Conservation (phyloP, 2,329 filamentous ascomycete genomes). For the Paraconiothyrium brasiliense region DNA sequence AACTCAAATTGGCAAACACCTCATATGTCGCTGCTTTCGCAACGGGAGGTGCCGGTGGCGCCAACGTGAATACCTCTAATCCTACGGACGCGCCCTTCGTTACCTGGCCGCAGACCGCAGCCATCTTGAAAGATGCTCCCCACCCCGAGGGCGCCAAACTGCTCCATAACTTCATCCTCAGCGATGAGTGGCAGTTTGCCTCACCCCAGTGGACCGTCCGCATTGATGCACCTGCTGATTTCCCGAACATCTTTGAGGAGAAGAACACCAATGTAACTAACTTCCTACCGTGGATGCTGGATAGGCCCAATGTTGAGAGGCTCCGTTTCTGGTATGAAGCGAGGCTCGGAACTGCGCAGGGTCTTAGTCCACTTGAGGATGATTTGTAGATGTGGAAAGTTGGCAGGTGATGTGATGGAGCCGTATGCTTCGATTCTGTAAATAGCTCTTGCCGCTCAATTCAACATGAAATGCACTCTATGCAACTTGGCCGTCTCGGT, state of each 20-base stretch:
- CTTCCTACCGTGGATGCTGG: slow-evolving; percentile 46
- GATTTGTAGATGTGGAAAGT: slow-evolving; percentile 18
- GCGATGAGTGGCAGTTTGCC: slow-evolving; percentile 50
- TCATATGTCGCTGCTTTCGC: slow-evolving; percentile 32
- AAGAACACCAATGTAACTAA: slow-evolving; percentile 41
- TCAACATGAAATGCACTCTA: no score
- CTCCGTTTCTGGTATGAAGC: slow-evolving; percentile 55
- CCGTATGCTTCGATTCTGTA: not conserved
- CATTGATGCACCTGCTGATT: slow-evolving; percentile 44
- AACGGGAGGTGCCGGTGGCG: slow-evolving; percentile 8
- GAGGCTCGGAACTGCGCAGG: slow-evolving; percentile 55
- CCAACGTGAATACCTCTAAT: slow-evolving; percentile 26
- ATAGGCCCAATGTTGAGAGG: slow-evolving; percentile 55
- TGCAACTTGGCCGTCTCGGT: no score
- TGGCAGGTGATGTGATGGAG: not conserved
- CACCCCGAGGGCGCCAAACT: slow-evolving; percentile 63
- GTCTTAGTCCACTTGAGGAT: slow-evolving; percentile 52
- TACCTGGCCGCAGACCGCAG: slow-evolving; percentile 60
- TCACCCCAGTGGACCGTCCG: slow-evolving; percentile 50
- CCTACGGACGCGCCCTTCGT: slow-evolving; percentile 56
- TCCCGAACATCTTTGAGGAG: slow-evolving; percentile 42
- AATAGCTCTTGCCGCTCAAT: not conserved
- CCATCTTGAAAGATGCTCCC: slow-evolving; percentile 60
- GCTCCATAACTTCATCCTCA: slow-evolving; percentile 59
- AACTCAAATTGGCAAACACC: slow-evolving; percentile 41